These are phyloP conservation scores for Solanum phureja DNA, from an alignment of 257 asterid species.

Conservation along the genomic window DNA sequence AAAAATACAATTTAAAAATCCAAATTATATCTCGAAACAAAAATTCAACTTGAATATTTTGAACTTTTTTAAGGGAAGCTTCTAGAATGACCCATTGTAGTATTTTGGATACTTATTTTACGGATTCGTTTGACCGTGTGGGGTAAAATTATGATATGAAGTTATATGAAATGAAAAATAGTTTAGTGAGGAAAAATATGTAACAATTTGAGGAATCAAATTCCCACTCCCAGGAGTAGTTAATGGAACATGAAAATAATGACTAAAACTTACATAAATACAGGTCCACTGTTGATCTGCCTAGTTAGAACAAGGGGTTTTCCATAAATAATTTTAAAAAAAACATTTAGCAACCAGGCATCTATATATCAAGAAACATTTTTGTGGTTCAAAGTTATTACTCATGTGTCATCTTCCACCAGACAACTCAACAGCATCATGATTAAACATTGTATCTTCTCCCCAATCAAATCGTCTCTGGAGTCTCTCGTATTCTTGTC, in stretches of 20 bases:
- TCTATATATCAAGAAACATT: background rate
- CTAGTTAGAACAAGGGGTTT: background rate
- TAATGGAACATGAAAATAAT: background rate
- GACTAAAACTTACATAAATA: background rate
- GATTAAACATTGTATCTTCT: conserved; percentile 53
- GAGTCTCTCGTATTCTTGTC: background rate
- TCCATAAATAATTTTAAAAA: background rate
- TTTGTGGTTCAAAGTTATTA: background rate
- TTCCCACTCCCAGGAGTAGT: background rate
- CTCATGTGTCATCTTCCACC: conserved; percentile 45
- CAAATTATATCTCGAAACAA: background rate
- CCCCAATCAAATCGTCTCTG: conserved; percentile 46
- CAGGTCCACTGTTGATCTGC: background rate
- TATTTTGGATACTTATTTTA: too few species aligned
- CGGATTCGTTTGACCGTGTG: too few species aligned
- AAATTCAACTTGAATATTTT: background rate
- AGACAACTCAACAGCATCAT: conserved; percentile 67
- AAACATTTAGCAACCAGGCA: background rate
- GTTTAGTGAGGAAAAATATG: background rate
- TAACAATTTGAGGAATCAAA: background rate
- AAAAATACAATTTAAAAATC: too few species aligned
- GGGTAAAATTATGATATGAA: too few species aligned
- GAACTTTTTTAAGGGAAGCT: too few species aligned
- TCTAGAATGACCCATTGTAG: too few species aligned
- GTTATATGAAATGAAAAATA: too few species aligned